Evolutionary conservation across 1,139 yeast species (phyloP).

Genomic region (Hanseniaspora sp.): DNA sequence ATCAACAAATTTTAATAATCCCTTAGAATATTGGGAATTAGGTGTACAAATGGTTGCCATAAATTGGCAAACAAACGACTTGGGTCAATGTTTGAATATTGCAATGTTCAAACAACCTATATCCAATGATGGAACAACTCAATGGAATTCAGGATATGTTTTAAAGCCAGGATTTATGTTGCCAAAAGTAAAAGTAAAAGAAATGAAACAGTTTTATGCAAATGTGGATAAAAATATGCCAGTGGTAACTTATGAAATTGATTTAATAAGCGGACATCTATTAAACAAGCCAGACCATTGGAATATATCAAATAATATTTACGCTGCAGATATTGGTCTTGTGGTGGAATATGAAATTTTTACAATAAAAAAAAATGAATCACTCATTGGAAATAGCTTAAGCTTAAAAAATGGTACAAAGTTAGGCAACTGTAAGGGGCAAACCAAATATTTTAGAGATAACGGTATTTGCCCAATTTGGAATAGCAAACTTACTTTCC

Average conservation of each 20-base stretch:
- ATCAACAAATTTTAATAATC: slow-evolving; percentile 64
- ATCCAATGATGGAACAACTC: slow-evolving; percentile 24
- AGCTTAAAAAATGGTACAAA: slow-evolving; percentile 29
- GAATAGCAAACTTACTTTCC: slow-evolving; percentile 46
- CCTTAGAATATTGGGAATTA: slow-evolving; percentile 64
- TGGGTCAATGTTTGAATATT: slow-evolving; percentile 82
- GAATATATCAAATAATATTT: slow-evolving; percentile 22
- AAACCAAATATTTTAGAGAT: slow-evolving; percentile 26
- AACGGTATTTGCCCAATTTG: slow-evolving; percentile 86
- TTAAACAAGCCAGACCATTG: slow-evolving; percentile 53
- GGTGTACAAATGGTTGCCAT: slow-evolving; percentile 95
- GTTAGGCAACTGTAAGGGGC: slow-evolving; percentile 17
- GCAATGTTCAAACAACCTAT: slow-evolving; percentile 58
- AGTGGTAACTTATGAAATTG: slow-evolving; percentile 31
- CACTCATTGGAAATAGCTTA: slow-evolving; percentile 21
- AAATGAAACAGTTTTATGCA: slow-evolving; percentile 24
- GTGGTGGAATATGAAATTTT: slow-evolving; percentile 23
- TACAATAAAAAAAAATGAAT: slow-evolving; percentile 31
- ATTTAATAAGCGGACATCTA: slow-evolving; percentile 73
- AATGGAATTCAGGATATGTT: slow-evolving; percentile 51
- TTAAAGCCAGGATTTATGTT: slow-evolving; percentile 47
- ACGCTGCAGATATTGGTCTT: slow-evolving; percentile 22
- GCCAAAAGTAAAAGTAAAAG: slow-evolving; percentile 24
- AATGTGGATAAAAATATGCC: slow-evolving; percentile 18
- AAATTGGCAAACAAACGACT: slow-evolving; percentile 89